Percentiles rank a stretch among this genome's conserved stretches.
Evolutionary conservation across 345 rosid species (phyloP).

Genomic region (Acer campestre): DNA sequence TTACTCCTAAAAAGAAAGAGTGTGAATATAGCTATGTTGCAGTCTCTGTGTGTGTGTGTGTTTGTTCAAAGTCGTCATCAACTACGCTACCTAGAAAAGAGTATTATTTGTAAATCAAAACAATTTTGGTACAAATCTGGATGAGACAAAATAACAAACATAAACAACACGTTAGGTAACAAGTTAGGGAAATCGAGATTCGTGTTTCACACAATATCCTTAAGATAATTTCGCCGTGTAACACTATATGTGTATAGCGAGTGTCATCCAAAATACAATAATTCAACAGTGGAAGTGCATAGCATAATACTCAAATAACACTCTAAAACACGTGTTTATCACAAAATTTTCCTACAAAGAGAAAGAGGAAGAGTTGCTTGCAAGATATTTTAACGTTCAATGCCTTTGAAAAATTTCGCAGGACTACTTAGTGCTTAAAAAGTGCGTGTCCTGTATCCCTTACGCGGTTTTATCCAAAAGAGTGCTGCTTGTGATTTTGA

Average conservation of each 20-base stretch:
- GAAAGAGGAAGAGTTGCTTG: conserved; percentile 25
- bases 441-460: not conserved
- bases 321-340: no score
- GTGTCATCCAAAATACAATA: no score
- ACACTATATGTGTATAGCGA: no score
- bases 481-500: conserved; percentile 3
- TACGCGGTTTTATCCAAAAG: conserved; percentile 29
- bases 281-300: no score
- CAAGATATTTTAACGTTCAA: conserved; percentile 29
- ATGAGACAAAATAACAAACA: no score
- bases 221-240: no score
- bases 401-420: conserved; percentile 14
- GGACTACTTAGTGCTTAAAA: conserved; percentile 26
- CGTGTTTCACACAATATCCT: no score
- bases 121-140: no score
- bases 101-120: no score
- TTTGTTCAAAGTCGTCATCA: conserved; percentile 26
- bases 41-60: not conserved
- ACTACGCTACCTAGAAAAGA: conserved; percentile 30
- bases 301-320: no score
- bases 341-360: not conserved
- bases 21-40: not conserved
- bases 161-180: no score
- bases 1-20: conserved; percentile 8
- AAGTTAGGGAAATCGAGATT: no score